Evolutionary conservation across 2,329 filamentous ascomycete species (phyloP), one percentile per base, ranked within the genome.

Genomic region (Corniculantispora saksenae): DNA sequence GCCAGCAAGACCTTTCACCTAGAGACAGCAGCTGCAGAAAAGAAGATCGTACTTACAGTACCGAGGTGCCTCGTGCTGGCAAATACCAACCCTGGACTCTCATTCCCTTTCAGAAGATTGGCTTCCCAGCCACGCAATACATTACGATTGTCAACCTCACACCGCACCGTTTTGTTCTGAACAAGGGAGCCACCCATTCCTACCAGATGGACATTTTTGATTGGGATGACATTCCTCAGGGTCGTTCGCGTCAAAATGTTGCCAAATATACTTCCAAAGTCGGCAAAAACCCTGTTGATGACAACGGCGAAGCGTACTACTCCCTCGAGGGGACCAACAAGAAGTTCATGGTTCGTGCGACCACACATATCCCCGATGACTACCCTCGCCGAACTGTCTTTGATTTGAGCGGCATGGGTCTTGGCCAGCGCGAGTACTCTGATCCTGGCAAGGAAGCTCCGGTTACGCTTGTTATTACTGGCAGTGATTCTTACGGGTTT

Each of bases 111-210:
- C 61, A 35, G 8, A 63, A 63, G 55, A 59, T 66, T 27, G 65
- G 65, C 47, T 57, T 66, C 50, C 65, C 65, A 6, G 65, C 65
- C 19, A 70, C 66, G 23, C 73, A 72, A 43, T 77, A 74, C 65
- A 64, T 77, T 58, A 74, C 75, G 2, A 73, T 77, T 19, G 74
- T 77, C 35, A 77, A 77, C 50, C 69, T 77, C 32, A 77, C 75
- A 4, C 75, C 75, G 1, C 72, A 77, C 47, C 67, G 69, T 19
- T 72, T 77, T 66, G 64, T 66, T 15, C 67, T 74, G 50, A 67
- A 69, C 23, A 60, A 61, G 23, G 43, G 54, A 9, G 61, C 66
- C 51, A 73, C 74, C 3, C 70, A 75, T 19, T 72, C 70, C 17
- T 74, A 76, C 59, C 74, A 77, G 61, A 72, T 77, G 69, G 70